phyloP scores from a whole-genome alignment of 805 yeast genomes.

The Middelhovenomyces tepae region DNA sequence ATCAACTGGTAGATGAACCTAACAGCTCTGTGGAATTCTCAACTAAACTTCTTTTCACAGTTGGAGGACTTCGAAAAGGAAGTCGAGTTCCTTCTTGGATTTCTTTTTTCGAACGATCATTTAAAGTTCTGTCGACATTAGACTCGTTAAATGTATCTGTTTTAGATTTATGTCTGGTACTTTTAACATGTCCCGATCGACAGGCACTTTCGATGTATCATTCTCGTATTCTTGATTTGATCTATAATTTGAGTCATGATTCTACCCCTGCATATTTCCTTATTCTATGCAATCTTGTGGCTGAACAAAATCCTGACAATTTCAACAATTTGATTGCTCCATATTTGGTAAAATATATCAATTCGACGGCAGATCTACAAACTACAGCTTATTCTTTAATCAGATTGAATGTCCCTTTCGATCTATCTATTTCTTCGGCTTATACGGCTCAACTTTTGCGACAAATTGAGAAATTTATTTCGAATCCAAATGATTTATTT shows the following conservation, averaged over 20 bases:
- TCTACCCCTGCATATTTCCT: slow-evolving; percentile 17
- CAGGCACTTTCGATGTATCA: no score
- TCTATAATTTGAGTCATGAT: no score
- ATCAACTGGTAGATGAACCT: slow-evolving; percentile 1
- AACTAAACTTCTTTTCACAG: slow-evolving; percentile 17
- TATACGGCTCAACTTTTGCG: no score
- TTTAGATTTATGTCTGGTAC: no score
- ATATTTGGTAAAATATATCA: slow-evolving; percentile 5
- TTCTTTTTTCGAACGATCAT: slow-evolving; percentile 8
- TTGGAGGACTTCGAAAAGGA: slow-evolving; percentile 31
- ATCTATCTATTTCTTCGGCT: no score
- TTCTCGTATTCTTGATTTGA: no score
- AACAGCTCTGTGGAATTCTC: slow-evolving; percentile 4
- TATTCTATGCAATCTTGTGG: slow-evolving; percentile 12
- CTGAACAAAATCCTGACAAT: slow-evolving; percentile 9
- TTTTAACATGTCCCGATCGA: no score
- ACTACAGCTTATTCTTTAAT: no score
- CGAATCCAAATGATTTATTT: no score
- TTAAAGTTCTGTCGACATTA: background rate
- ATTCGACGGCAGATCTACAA: no score
- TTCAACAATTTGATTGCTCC: slow-evolving; percentile 12
- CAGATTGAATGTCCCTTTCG: no score
- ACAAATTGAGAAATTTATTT: no score
- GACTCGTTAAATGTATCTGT: background rate
- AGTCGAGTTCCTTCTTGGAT: slow-evolving; percentile 29